Evolutionary conservation across 2,329 filamentous ascomycete species (phyloP).

Genomic region (Alternaria viburni): DNA sequence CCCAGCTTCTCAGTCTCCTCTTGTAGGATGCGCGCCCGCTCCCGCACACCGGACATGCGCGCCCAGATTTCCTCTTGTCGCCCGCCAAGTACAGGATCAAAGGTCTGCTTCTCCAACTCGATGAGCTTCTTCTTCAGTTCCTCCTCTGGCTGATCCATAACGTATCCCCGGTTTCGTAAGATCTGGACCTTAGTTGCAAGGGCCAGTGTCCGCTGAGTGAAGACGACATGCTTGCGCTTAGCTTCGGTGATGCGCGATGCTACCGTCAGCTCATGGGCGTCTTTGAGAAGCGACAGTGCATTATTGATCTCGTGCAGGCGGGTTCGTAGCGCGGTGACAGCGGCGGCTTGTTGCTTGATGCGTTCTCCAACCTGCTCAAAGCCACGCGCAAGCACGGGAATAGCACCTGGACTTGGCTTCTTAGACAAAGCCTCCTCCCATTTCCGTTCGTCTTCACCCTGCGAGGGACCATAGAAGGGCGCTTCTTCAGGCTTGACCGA

Average conservation of each 20-base stretch:
- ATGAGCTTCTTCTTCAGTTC: constrained; percentile 75
- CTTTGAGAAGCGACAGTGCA: constrained; percentile 72
- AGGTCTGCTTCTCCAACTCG: constrained; percentile 70
- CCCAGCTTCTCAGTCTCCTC: constrained; percentile 75
- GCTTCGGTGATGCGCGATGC: constrained; percentile 76
- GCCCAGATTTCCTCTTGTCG: constrained; percentile 88
- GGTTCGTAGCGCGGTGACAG: constrained; percentile 72
- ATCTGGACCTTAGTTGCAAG: constrained; percentile 82
- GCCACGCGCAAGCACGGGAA: constrained; percentile 77
- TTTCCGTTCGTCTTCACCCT: constrained; percentile 74
- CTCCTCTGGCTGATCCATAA: constrained; percentile 79
- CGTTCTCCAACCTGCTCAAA: constrained; percentile 75
- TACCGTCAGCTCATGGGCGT: constrained; percentile 77
- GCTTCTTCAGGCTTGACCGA: constrained; percentile 75
- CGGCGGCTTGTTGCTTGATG: constrained; percentile 73
- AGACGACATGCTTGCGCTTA: constrained; percentile 72
- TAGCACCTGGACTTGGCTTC: constrained; percentile 76
- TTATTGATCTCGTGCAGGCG: constrained; percentile 81
- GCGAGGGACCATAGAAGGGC: constrained; percentile 75
- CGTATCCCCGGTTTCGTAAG: constrained; percentile 79
- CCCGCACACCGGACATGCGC: constrained; percentile 74
- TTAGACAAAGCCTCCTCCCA: constrained; percentile 85
- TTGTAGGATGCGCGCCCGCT: constrained; percentile 74
- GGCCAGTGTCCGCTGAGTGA: constrained; percentile 74
- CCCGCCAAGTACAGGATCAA: constrained; percentile 76